A percentile compares a stretch with the other conserved stretches of the same genome.
phyloP scores from a whole-genome alignment of 257 asterid genomes.

The Anisodus tanguticus region DNA sequence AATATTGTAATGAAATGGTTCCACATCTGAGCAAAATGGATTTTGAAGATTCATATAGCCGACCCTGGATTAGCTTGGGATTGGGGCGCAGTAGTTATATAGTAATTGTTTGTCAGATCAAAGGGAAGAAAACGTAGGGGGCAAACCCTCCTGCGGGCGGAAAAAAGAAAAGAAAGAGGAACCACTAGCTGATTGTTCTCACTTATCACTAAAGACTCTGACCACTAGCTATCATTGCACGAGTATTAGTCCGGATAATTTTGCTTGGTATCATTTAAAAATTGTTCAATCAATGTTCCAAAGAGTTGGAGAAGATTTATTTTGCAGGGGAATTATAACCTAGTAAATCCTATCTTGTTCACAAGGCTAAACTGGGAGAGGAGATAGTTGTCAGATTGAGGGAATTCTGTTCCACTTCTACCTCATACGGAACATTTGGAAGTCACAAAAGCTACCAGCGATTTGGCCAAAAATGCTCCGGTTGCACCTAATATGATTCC shows the following conservation, averaged over 20 bases:
- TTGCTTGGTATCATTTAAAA: background rate
- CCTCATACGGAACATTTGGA: background rate
- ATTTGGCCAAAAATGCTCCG: background rate
- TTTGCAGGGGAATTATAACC: background rate
- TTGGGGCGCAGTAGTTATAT: background rate
- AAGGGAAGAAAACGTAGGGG: background rate
- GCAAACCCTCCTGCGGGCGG: background rate
- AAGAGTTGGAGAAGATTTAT: background rate
- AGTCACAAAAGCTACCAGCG: background rate
- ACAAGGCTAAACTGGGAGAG: slow-evolving; percentile 6
- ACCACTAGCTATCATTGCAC: background rate
- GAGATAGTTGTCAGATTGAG: background rate
- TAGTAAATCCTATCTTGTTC: background rate
- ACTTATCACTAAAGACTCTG: background rate
- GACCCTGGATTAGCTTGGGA: background rate
- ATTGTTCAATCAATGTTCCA: background rate
- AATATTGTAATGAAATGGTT: slow-evolving; percentile 16
- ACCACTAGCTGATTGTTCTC: background rate
- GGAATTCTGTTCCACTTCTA: background rate
- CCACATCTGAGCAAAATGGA: background rate
- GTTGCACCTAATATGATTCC: background rate
- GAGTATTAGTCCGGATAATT: background rate
- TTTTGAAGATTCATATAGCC: background rate
- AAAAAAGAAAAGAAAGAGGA: background rate
- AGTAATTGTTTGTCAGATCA: background rate